A percentile compares a stretch with the other conserved stretches of the same genome.
These are phyloP conservation scores for Eucalyptus rudis DNA, from an alignment of 345 rosid species.

Conservation along the genomic window DNA sequence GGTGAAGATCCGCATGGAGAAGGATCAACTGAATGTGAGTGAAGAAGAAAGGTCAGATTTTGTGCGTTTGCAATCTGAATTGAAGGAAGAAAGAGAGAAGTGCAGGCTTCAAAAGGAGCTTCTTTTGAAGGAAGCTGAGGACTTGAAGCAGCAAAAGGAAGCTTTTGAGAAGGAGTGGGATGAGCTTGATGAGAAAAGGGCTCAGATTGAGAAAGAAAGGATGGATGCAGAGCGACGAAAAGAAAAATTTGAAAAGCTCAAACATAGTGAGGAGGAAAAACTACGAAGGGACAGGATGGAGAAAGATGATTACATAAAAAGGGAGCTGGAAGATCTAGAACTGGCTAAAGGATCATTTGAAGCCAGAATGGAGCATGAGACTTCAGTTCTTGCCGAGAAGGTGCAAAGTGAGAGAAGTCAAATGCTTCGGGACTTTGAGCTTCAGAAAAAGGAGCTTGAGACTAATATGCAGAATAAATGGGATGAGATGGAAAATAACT, in stretches of 20 bases:
- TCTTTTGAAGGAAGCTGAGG: conserved; percentile 78
- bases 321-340: conserved; percentile 60
- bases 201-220: conserved; percentile 38
- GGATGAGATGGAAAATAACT: conserved; percentile 56
- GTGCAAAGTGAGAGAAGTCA: conserved; percentile 69
- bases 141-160: conserved; percentile 73
- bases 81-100: conserved; percentile 67
- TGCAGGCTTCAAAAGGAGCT: conserved; percentile 64
- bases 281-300: conserved; percentile 50
- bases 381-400: conserved; percentile 32
- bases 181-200: conserved; percentile 70
- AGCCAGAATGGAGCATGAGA: conserved; percentile 73
- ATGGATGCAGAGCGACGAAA: conserved; percentile 32
- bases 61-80: conserved; percentile 60
- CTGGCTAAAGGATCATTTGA: conserved; percentile 57
- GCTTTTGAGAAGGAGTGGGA: conserved; percentile 96
- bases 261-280: conserved; percentile 55
- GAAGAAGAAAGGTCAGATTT: conserved; percentile 76
- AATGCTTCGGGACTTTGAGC: conserved; percentile 58
- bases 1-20: conserved; percentile 45
- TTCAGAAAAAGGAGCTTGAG: conserved; percentile 60
- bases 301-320: conserved; percentile 29
- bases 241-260: conserved; percentile 58
- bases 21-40: conserved; percentile 43
- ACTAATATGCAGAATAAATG: conserved; percentile 38